These are phyloP conservation scores for Daldinia sp. DNA, from an alignment of 2,329 filamentous ascomycete genomes.

Conservation along the genomic window DNA sequence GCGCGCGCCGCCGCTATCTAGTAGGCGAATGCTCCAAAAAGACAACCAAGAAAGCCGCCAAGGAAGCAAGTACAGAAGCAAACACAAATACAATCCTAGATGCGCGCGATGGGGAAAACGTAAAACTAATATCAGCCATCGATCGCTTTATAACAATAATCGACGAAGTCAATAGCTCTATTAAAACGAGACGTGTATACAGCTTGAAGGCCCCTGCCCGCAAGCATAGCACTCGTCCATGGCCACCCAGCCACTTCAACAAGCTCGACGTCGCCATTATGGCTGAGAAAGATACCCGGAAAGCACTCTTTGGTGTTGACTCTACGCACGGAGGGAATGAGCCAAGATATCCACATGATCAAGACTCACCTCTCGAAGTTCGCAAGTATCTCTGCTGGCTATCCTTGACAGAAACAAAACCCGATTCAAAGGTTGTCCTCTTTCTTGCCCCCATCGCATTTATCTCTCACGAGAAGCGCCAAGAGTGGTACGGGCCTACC, in stretches of 20 bases:
- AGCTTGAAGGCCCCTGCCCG: conserved; percentile 6
- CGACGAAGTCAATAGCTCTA: conserved; percentile 5
- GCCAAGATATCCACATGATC: conserved; percentile 27
- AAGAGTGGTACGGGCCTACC: conserved; percentile 29
- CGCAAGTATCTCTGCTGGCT: conserved; percentile 31
- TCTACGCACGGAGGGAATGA: neutral
- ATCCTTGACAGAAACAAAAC: conserved; percentile 8
- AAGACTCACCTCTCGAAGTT: conserved; percentile 4
- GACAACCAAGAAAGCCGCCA: too few relatives aligned
- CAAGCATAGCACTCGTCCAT: neutral
- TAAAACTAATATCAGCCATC: conserved; percentile 4
- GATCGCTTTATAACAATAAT: conserved; percentile 18
- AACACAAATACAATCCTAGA: too few relatives aligned
- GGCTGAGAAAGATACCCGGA: conserved; percentile 9
- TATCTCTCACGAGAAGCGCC: conserved; percentile 17
- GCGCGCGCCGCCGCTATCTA: conserved; percentile 22
- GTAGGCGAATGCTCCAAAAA: neutral
- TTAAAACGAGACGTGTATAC: neutral
- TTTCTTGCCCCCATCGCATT: conserved; percentile 35
- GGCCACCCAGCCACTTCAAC: conserved; percentile 29
- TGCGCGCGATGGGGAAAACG: too few relatives aligned
- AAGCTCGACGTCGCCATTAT: conserved; percentile 29
- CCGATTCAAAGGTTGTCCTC: conserved; percentile 9
- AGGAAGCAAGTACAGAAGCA: too few relatives aligned
- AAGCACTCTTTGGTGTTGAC: conserved; percentile 30